Base-by-base conservation (phyloP, 2,329 filamentous ascomycete genomes). In the Fusarium clavum region DNA sequence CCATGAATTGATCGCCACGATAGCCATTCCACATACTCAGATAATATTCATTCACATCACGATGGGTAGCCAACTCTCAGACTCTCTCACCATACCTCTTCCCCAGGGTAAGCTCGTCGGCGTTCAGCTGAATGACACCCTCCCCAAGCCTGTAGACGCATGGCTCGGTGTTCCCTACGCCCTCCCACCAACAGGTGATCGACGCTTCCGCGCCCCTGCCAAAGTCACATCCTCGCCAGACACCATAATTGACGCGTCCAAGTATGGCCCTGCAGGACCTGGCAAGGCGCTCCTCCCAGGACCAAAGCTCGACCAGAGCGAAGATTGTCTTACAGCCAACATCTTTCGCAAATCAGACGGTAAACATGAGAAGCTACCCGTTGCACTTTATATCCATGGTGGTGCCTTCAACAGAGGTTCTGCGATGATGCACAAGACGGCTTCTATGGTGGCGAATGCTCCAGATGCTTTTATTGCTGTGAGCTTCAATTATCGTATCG, bases 311-410 rank as follows among this genome's bases (percentile, higher is more conserved):
- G 76, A 76, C 13, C 76, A 79, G 47, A 77, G 82, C 58, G 87
- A 89, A 75, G 81, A 88, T 74, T 89, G 87, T 56, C 79, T 89
- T 16, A 87, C 85, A 57, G 76, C 81, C 8, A 88, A 89, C 67
- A 76, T 89, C 12, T 88, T 82, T 67, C 81, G 84, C 13, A 82
- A 83, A 1, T 71, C 74, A 5, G 49, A 64, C 2, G 67, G 69
- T 6, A 66, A 65, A 11, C 60, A 74, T 46, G 76, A 71, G 40
- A 74, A 67, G 30, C 22, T 78, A 2, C 77, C 87, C 0, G 85
- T 89, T 4, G 77, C 85, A 2, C 73, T 91, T 1, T 90, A 89
- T 66, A 80, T 91, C 20, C 88, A 91, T 69, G 89, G 89, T 0
- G 73, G 73, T 9, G 73, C 73, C 0, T 75, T 75, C 8, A 75